Conservation (phyloP, 345 rosid genomes). For the Erysimum cheiranthoides region DNA sequence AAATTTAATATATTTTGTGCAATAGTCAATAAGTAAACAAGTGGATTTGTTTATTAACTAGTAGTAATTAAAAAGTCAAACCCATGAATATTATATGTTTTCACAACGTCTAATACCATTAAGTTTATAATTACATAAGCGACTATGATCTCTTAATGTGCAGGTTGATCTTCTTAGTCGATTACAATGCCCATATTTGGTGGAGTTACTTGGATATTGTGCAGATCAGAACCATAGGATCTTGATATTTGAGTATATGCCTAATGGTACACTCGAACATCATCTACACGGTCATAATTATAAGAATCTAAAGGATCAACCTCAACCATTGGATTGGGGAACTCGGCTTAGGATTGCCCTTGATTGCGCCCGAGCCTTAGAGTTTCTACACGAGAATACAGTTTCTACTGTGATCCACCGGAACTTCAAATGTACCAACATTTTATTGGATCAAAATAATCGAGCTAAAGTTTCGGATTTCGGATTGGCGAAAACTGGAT, state of each 20-base stretch:
- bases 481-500: constrained; percentile 76
- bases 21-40: neutral
- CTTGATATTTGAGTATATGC: constrained; percentile 74
- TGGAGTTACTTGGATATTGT: constrained; percentile 89
- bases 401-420: constrained; percentile 81
- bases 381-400: constrained; percentile 79
- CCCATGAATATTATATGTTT: neutral
- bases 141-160: constrained; percentile 27
- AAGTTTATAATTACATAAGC: neutral
- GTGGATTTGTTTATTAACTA: neutral
- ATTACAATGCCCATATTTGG: constrained; percentile 78
- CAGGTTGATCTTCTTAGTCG: constrained; percentile 92
- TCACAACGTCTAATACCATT: neutral
- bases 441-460: constrained; percentile 65
- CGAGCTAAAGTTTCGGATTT: constrained; percentile 80
- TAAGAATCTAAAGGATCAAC: constrained; percentile 42
- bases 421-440: constrained; percentile 77
- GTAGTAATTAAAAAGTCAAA: neutral
- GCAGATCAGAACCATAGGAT: constrained; percentile 90
- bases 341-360: constrained; percentile 79
- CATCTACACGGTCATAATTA: constrained; percentile 52
- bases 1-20: neutral
- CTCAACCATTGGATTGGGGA: constrained; percentile 68
- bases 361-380: constrained; percentile 82
- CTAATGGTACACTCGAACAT: constrained; percentile 67